Evolutionary conservation across 371 early-diverging fungal genomes (phyloP), one percentile per base, ranked within the genome.

Genomic region (Mucor circinelloides): DNA sequence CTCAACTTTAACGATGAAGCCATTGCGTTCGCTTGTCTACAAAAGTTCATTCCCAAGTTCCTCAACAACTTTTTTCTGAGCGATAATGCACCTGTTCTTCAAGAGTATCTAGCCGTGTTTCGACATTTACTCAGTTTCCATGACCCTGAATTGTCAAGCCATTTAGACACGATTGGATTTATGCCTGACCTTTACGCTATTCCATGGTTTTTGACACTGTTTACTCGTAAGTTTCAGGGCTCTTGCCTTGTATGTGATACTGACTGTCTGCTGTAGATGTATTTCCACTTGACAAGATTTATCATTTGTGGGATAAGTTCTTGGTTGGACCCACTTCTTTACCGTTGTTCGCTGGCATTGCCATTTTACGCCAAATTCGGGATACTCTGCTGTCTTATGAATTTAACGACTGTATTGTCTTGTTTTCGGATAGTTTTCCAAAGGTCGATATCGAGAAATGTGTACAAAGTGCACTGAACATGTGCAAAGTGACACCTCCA

Each of bases 121-220:
- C 72, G 81, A 21, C 89, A 89, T 62, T 48, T 93, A 28, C 66
- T 93, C 15, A 82, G 89, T 25, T 93, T 83, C 48, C 90, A 90
- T 68, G 94, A 94, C 66, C 91, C 94, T 4, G 87, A 89, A 46
- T 80, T 95, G 0, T 87, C 92, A 2, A 75, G 73, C 21, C 91
- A 94, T 73, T 67, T 93, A 44, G 80, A 84, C 27, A 66, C 68
- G 6, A 87, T 93, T 56, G 88, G 88, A 2, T 88, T 93, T 55
- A 73, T 80, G 25, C 93, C 93, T 4, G 89, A 93, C 28, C 74
- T 93, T 7, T 95, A 90, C 67, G 93, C 94, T 10, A 92, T 95
- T 17, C 89, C 93, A 8, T 95, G 94, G 92, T 90, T 93, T 65
- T 81, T 93, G 76, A 93, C 94, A 0, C 70, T 93, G 17, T 94